Base-by-base conservation (phyloP, 306 rosid genomes). In the Pueraria montana region DNA sequence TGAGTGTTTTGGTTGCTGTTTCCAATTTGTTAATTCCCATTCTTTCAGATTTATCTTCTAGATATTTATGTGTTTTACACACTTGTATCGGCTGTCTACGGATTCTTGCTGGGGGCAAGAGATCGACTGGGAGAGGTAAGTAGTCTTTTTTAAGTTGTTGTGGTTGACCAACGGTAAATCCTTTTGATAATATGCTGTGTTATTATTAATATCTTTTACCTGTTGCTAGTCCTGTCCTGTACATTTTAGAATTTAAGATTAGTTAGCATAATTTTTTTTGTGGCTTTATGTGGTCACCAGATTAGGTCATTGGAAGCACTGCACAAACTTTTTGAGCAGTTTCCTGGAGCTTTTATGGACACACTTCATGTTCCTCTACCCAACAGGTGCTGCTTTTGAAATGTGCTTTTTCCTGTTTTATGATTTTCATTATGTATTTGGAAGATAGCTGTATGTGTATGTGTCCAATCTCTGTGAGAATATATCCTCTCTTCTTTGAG, bases 61-160 rank as follows among this genome's bases (percentile, higher is more conserved):
- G 99, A 95, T 86, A 78, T 91, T 50, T 78, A 93, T 27, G 76
- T 95, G 34, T 93, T 95, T 84, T 95, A 95, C 90, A 91, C 94
- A 11, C n/a, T 95, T 58, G 73, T 88, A 68, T 93, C 97, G 26
- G 88, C 97, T 73, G 88, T 93, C 79, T 89, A 87, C 85, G 97
- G 99, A 79, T 95, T 91, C 91, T 87, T 95, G 87, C 92, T 92
- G 14, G 99, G 99, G 38, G 99, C 97, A 43, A 92, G 97, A 86
- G 98, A 87, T 86, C 97, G 96, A 40, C 89, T 95, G 69, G 99
- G 99, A 64, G 98, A 95, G 92, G 99, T 93, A 84, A 78, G 87
- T 66, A 1, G n/a, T 61, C 5, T 64, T 74, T 26, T 66, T 56
- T 8, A 12, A 2, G 20, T 40, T 58, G 36, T 65, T 50, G 64